These are phyloP conservation scores for Coniophora puteana DNA, from an alignment of 1,284 basidiomycete genomes.

Conservation along the genomic window DNA sequence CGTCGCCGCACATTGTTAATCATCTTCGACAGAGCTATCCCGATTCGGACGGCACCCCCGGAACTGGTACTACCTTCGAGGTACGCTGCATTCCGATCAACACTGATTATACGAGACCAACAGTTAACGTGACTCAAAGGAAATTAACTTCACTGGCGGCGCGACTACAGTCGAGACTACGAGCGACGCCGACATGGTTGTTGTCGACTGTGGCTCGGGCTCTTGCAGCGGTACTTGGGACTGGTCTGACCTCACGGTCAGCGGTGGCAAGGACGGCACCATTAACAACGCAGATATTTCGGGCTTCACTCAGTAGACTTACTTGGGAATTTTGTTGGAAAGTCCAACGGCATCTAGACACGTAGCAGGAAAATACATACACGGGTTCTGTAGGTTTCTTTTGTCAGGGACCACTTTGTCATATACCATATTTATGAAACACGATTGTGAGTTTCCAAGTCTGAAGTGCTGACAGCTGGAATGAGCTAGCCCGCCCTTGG, in stretches of 20 bases:
- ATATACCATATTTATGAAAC: too few relatives aligned
- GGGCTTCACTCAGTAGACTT: constrained; percentile 33
- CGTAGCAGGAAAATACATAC: too few relatives aligned
- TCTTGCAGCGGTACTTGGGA: constrained; percentile 52
- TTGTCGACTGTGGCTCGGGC: constrained; percentile 41
- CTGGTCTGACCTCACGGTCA: constrained; percentile 43
- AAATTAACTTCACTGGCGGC: constrained; percentile 34
- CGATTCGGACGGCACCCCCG: constrained; percentile 38
- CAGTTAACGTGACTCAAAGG: constrained; percentile 20
- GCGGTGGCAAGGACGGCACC: constrained; percentile 40
- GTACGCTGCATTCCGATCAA: constrained; percentile 15
- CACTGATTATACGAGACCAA: neutral
- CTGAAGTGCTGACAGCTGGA: too few relatives aligned
- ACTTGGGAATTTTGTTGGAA: too few relatives aligned
- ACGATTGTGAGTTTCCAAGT: too few relatives aligned
- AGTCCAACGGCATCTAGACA: too few relatives aligned
- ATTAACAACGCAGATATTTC: constrained; percentile 34
- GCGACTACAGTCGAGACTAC: constrained; percentile 34
- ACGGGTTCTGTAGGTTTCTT: too few relatives aligned
- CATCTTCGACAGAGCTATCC: constrained; percentile 42
- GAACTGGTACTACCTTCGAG: constrained; percentile 38
- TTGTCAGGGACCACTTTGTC: too few relatives aligned
- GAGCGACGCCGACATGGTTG: constrained; percentile 32
- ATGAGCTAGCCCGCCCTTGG: too few relatives aligned
- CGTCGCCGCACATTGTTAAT: neutral